Conservation (phyloP, 2,329 filamentous ascomycete species). For the Aspergillus niger region DNA sequence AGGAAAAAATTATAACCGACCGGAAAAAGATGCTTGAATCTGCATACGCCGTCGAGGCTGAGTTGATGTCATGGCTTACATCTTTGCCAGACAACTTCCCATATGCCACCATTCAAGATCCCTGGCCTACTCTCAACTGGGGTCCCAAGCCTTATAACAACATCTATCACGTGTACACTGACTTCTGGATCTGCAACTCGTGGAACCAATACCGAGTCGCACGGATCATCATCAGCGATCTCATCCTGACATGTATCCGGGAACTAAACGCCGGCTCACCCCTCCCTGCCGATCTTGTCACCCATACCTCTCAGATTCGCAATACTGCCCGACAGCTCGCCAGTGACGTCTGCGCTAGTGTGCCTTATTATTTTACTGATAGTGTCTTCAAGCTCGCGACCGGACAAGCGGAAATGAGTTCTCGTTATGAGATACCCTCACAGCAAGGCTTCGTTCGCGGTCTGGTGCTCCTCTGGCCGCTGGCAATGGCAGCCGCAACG, state of each 20-base stretch:
- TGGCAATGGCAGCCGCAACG: slow-evolving; percentile 39
- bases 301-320: slow-evolving; percentile 34
- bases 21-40: slow-evolving; percentile 32
- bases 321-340: slow-evolving; percentile 32
- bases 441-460: slow-evolving; percentile 36
- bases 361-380: slow-evolving; percentile 38
- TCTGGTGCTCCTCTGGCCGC: slow-evolving; percentile 40
- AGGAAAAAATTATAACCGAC: slow-evolving; percentile 25
- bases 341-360: slow-evolving; percentile 41
- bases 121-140: slow-evolving; percentile 40
- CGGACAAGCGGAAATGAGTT: background rate
- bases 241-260: slow-evolving; percentile 42
- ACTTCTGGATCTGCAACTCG: slow-evolving; percentile 56
- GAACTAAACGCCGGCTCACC: slow-evolving; percentile 27
- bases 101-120: slow-evolving; percentile 29
- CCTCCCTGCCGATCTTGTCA: slow-evolving; percentile 33
- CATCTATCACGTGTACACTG: slow-evolving; percentile 58
- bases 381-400: slow-evolving; percentile 9
- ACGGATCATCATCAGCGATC: slow-evolving; percentile 56
- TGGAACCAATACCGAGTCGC: slow-evolving; percentile 64
- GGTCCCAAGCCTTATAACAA: slow-evolving; percentile 46
- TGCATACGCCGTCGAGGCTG: slow-evolving; percentile 37
- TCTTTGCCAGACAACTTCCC: slow-evolving; percentile 30
- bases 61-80: slow-evolving; percentile 36
- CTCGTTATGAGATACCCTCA: slow-evolving; percentile 15